Evolutionary conservation across 108 stramenopile genomes (phyloP), one percentile per base, ranked within the genome.

Genomic region (Pseudonitzschia delicatissima): DNA sequence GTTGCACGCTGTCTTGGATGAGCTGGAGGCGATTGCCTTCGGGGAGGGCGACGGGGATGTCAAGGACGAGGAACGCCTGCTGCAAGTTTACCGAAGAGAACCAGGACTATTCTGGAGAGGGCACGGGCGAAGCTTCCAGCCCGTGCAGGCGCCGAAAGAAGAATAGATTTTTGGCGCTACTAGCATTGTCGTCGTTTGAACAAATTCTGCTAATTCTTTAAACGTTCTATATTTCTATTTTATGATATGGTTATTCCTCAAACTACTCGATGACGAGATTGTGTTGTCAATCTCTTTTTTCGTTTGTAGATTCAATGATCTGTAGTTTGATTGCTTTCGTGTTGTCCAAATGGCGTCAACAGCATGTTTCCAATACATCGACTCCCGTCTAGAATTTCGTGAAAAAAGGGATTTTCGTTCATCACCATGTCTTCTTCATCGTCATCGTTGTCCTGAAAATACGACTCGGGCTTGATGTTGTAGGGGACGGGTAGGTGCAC

Each of bases 401-500:
- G 85, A 45, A 90, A 83, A 61, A 71, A 93, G 1, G 92, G 88
- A 44, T 85, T 85, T 42, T 76, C 69, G 25, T 79, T 68, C 74
- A 93, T 73, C 2, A 32, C 26, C 17, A 6, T 4, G 20, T 23
- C 7, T 7, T 13, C n/a, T 8, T 39, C 20, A 17, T 37, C 34
- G 18, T 59, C 73, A 5, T 69, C 65, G 34, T 77, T 69, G 1
- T 83, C 84, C 25, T 64, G 62, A 26, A 88, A 86, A 64, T 87
- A 90, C 9, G 77, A 53, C 9, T 48, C 68, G 5, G 87, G 82
- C 25, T 77, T 78, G 0, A 87, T 48, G 20, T 59, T 53, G 45
- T 77, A 93, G 13, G 91, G 91, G 45, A 93, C 61, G 6, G 91
- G 91, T 49, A 93, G 67, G 57, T 89, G 88, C 48, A 93, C 75